Base-by-base conservation (phyloP, 192 early-diverging fungal genomes). In the Neocallimastix lanati region DNA sequence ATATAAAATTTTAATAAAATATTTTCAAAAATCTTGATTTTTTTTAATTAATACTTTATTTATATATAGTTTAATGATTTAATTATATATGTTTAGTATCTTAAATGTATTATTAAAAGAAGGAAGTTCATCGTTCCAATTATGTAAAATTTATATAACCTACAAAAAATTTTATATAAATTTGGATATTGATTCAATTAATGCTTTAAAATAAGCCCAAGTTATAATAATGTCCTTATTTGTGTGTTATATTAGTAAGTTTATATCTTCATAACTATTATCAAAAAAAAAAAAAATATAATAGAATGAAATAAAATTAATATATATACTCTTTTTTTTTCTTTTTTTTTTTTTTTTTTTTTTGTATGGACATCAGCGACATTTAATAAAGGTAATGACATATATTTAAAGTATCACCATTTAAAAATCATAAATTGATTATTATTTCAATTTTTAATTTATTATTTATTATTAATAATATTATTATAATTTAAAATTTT, bases 361-460 rank as follows among this genome's bases (percentile, higher is more conserved):
- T 2, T 78, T 86, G 86, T 83, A 13, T 29, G 81, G 35, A 82
- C 84, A 13, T 86, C 86, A 28, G 79, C 80, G 25, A 86, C 94
- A 0, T 90, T 95, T 83, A 86, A 96, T 83, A 87, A 92, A 81
- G 89, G 94, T 14, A 93, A 91, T 6, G 80, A 87, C 4, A 13
- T 87, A 76, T 88, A 88, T 78, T 84, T 84, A 77, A 94, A 94
- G 83, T 85, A 81, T 80, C 80, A 9, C 50, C 50, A 3, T 90
- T 89, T 40, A 88, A 88, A 80, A 97, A 96, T 82, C 58, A 78
- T 18, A 84, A 89, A 16, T 98, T 94, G 95, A 80, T 92, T 11
- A 81, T 82, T 5, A 85, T 85, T 5, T 86, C 88, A 30, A 78
- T 93, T 33, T 35, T 81, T 18, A 77, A 27, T 36, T 28, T 33